Evolutionary conservation across 805 yeast genomes (phyloP).

Genomic region (Zygoascus flipseniorum): DNA sequence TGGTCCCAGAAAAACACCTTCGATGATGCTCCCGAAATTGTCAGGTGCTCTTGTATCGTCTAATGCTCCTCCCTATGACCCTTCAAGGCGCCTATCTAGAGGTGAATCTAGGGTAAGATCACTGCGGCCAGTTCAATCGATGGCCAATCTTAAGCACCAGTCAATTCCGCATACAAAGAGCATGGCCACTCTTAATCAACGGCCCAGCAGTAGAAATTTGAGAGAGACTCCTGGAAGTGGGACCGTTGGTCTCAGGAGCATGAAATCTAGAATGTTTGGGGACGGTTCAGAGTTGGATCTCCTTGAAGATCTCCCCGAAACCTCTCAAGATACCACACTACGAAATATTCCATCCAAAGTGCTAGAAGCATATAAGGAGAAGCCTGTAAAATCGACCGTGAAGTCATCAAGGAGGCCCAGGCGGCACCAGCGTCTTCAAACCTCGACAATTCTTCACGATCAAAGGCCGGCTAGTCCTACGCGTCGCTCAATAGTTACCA

Average conservation of each 20-base stretch:
- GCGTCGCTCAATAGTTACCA: constrained; percentile 1
- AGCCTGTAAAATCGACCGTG: constrained; percentile 6
- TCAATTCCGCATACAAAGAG: not conserved
- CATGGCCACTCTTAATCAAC: constrained; percentile 1
- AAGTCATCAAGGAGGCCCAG: not conserved
- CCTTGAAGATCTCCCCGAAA: constrained; percentile 18
- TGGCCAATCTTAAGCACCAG: constrained; percentile 9
- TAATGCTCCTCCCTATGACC: not conserved
- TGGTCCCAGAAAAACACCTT: not conserved
- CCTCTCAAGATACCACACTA: not conserved
- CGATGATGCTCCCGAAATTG: not conserved
- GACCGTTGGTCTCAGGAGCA: constrained; percentile 1
- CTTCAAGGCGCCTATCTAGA: not conserved
- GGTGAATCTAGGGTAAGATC: not conserved
- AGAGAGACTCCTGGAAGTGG: not conserved
- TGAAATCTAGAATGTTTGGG: constrained; percentile 9
- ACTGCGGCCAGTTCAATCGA: constrained; percentile 18
- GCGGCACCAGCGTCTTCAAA: not conserved
- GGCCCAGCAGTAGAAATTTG: constrained; percentile 3
- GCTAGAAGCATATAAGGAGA: constrained; percentile 12
- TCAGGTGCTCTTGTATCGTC: not conserved
- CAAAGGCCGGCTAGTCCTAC: constrained; percentile 2
- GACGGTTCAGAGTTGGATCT: constrained; percentile 24
- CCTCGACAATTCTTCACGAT: not conserved
- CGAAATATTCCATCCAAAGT: constrained; percentile 3